Conservation (phyloP, 768 basidiomycete species). For the Lactarius trivialis region DNA sequence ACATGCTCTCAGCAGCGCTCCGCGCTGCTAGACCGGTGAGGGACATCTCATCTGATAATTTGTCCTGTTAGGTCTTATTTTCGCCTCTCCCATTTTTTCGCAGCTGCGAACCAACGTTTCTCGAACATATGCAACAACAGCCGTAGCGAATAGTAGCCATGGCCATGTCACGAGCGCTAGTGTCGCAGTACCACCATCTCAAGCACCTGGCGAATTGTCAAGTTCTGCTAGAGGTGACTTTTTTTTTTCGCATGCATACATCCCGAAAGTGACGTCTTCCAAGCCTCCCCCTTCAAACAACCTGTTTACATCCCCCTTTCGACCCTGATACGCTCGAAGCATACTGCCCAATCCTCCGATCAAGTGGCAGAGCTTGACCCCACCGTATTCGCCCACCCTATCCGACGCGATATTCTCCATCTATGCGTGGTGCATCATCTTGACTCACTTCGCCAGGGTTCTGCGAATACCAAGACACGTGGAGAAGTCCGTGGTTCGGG, state of each 20-base stretch:
- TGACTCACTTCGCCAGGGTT: constrained; percentile 86
- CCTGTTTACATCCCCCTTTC: constrained; percentile 62
- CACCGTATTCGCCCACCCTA: constrained; percentile 81
- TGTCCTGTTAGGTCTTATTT: background rate
- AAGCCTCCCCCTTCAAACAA: constrained; percentile 35
- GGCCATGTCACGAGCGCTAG: background rate
- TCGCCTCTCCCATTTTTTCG: constrained; percentile 1
- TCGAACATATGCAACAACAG: constrained; percentile 23
- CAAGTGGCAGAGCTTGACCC: constrained; percentile 62
- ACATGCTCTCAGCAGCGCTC: constrained; percentile 10
- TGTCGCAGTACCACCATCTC: background rate
- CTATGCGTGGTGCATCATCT: constrained; percentile 84
- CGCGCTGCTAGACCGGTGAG: constrained; percentile 2
- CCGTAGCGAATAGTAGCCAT: constrained; percentile 1
- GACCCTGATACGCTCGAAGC: constrained; percentile 43
- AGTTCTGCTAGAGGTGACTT: background rate
- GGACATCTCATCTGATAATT: background rate
- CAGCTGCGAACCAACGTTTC: constrained; percentile 4
- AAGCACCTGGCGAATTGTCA: background rate
- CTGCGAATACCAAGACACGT: constrained; percentile 86
- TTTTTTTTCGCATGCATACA: background rate
- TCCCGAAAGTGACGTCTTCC: background rate
- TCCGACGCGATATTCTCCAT: constrained; percentile 89
- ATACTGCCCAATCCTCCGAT: constrained; percentile 35
- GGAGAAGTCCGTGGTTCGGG: constrained; percentile 87